Base-by-base conservation (phyloP, 2,329 filamentous ascomycete species). In the Tetracladium maxilliforme region DNA sequence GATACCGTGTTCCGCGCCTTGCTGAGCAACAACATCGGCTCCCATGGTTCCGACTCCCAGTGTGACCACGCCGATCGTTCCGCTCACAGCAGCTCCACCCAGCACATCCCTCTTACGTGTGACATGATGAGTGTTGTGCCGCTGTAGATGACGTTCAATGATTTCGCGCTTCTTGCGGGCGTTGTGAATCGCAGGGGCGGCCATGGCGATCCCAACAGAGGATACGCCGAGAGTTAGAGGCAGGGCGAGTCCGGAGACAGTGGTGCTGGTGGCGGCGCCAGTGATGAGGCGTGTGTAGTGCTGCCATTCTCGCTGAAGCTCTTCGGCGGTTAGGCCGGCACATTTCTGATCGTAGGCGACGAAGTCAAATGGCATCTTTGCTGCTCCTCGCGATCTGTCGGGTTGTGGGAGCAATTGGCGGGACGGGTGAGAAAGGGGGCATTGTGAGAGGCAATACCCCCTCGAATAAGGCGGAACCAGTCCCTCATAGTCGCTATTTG, bases 241-340 rank as follows among this genome's bases (percentile, higher is more conserved):
- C 2, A 53, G 38, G 10, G 54, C 50, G 4, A 51, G 28, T 1
- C 52, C 48, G 3, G 48, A 51, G 4, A 54, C 43, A 11, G 49
- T 47, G n/a, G 49, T 54, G 5, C 42, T 50, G 0, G 52, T 55
- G 5, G 52, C 49, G 18, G 48, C 50, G 9, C 50, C 45, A 0
- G 52, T 42, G 6, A 56, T 44, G 4, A 52, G 45, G 10, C 53
- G 47, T 5, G 52, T 54, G 22, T 56, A 55, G 33, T 55, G 52
- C 27, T 56, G 43, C 52, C 52, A 56, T 33, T 54, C 50, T 11
- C 42, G 38, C 22, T 54, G 50, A 9, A 56, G 45, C 16, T 51
- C 44, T 16, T 52, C 47, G 4, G 45, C 36, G 3, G 42, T 44
- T 14, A 56, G 38, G 10, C 32, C 42, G 17, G 41, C 38, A 37